phyloP scores from a whole-genome alignment of 768 basidiomycete genomes.

The Rickenella mellea region DNA sequence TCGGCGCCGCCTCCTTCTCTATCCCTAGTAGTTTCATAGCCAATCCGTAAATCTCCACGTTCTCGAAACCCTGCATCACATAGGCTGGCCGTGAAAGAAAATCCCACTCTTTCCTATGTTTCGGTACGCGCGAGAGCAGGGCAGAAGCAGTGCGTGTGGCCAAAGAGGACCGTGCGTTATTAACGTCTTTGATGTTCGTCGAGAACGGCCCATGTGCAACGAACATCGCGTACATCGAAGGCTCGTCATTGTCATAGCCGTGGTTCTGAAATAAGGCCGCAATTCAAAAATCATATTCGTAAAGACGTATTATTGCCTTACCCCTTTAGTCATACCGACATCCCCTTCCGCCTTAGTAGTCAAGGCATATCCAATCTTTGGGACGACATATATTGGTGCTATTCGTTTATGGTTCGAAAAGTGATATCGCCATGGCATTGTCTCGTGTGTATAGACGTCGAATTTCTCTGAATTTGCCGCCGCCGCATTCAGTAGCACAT shows the following conservation, averaged over 20 bases:
- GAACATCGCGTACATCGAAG: conserved; percentile 82
- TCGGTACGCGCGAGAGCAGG: conserved; percentile 18
- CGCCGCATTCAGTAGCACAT: conserved; percentile 44
- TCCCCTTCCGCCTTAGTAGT: conserved; percentile 56
- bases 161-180: conserved; percentile 22
- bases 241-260: conserved; percentile 77
- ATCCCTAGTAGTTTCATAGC: conserved; percentile 68
- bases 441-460: conserved; percentile 66
- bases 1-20: conserved; percentile 41
- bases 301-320: conserved; percentile 26
- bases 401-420: conserved; percentile 68
- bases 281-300: not conserved
- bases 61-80: conserved; percentile 76
- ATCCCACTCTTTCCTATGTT: conserved; percentile 47
- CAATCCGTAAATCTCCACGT: conserved; percentile 80
- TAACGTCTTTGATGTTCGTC: conserved; percentile 49
- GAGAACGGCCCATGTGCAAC: conserved; percentile 89
- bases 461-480: conserved; percentile 54
- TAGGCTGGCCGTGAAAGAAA: conserved; percentile 49
- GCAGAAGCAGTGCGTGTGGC: conserved; percentile 5
- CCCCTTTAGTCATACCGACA: conserved; percentile 63
- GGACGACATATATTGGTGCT: conserved; percentile 80
- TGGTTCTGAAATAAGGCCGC: conserved; percentile 48
- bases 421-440: conserved; percentile 78
- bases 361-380: conserved; percentile 71